These are phyloP conservation scores for Blastobotrys malaysiensis DNA, from an alignment of 1,139 yeast genomes.

Conservation along the genomic window DNA sequence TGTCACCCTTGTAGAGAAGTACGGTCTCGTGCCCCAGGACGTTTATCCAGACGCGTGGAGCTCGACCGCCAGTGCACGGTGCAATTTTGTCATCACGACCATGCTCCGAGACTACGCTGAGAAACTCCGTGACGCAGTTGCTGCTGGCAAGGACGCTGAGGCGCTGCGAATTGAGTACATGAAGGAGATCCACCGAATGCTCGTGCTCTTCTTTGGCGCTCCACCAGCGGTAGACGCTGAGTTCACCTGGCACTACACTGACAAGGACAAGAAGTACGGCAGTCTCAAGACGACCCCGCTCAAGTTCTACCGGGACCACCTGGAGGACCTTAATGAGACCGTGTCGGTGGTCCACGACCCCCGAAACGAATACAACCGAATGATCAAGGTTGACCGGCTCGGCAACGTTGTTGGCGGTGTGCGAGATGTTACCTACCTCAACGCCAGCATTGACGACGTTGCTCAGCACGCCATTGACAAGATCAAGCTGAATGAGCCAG, in stretches of 20 bases:
- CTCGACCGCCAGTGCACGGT: constrained; percentile 49
- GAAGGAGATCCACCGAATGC: constrained; percentile 55
- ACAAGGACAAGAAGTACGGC: constrained; percentile 62
- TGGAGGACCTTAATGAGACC: constrained; percentile 47
- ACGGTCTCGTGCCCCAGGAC: constrained; percentile 71
- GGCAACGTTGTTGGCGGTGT: constrained; percentile 62
- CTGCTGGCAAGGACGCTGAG: constrained; percentile 27
- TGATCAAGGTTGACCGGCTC: constrained; percentile 65
- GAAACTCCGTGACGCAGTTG: constrained; percentile 47
- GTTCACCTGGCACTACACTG: constrained; percentile 68
- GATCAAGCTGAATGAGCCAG: constrained; percentile 66
- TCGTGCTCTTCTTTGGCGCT: constrained; percentile 63
- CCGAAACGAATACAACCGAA: constrained; percentile 56
- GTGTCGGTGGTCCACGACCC: constrained; percentile 78
- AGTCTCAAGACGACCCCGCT: constrained; percentile 53
- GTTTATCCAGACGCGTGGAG: constrained; percentile 68
- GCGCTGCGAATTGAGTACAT: constrained; percentile 46
- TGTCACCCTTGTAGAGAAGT: constrained; percentile 64
- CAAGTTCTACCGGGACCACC: constrained; percentile 53
- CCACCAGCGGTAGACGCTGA: constrained; percentile 69
- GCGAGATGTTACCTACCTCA: constrained; percentile 62
- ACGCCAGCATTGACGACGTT: constrained; percentile 53
- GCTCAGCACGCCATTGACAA: constrained; percentile 59
- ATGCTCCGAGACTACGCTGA: constrained; percentile 73
- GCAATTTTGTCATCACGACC: constrained; percentile 59